Conservation (phyloP, 352 stramenopile genomes). For the Globisporangium cystogenes region DNA sequence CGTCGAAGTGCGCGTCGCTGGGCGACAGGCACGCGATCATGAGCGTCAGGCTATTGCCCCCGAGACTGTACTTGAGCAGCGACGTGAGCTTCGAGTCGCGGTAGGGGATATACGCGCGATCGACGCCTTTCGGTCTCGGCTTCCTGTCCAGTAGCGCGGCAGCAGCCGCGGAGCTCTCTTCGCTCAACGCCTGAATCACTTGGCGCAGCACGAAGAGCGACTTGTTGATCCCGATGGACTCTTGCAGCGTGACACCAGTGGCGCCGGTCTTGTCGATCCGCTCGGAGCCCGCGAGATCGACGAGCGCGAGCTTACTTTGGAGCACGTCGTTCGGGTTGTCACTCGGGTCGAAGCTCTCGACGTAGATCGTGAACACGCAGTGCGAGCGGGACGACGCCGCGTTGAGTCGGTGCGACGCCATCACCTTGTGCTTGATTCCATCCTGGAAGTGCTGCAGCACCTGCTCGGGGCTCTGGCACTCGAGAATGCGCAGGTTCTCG, state of each 20-base stretch:
- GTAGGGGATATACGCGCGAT: conserved; percentile 39
- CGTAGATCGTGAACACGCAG: conserved; percentile 51
- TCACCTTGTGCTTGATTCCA: conserved; percentile 55
- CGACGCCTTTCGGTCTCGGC: background rate
- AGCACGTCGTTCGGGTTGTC: conserved; percentile 27
- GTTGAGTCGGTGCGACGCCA: conserved; percentile 55
- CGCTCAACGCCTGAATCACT: conserved; percentile 49
- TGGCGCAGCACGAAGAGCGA: conserved; percentile 54
- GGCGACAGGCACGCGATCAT: conserved; percentile 68
- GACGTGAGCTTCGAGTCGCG: conserved; percentile 63
- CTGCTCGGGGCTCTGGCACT: conserved; percentile 34
- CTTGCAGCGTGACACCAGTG: conserved; percentile 41
- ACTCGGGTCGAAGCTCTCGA: conserved; percentile 35
- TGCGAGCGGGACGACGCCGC: conserved; percentile 46
- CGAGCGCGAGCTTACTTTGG: conserved; percentile 47
- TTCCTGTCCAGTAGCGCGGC: background rate
- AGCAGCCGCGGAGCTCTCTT: conserved; percentile 14
- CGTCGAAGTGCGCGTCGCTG: conserved; percentile 38
- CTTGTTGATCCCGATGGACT: conserved; percentile 63
- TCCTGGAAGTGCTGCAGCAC: conserved; percentile 46
- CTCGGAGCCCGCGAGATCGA: conserved; percentile 62
- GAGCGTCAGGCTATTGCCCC: conserved; percentile 57
- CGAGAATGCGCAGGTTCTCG: conserved; percentile 39
- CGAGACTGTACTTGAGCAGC: conserved; percentile 53
- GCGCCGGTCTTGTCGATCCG: conserved; percentile 53